Evolutionary conservation across 2,329 filamentous ascomycete genomes (phyloP), one percentile per base, ranked within the genome.

Genomic region (Esteya vermicola): DNA sequence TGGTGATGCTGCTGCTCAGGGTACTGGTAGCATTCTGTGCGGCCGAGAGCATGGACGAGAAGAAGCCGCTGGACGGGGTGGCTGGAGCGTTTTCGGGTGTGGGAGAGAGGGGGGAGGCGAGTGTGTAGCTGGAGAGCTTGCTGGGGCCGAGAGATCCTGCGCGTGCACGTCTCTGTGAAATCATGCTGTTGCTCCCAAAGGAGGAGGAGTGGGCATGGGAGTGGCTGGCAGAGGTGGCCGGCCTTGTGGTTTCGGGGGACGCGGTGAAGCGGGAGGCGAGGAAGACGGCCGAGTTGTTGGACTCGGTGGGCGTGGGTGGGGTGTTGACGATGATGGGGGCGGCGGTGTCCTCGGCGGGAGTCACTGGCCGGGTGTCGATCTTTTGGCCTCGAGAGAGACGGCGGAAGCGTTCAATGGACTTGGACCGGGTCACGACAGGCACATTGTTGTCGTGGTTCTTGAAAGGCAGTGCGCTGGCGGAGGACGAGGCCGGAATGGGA

Each of bases 31-130:
- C 89, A 69, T 81, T 95, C 58, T 96, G 89, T 16, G 91, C 91
- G 34, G 81, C 89, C 31, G 85, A 89, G 47, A 98, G 76, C 54
- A 98, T 83, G 21, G 84, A 88, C 5, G 85, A 93, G 60, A 98
- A 96, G 63, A 98, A 96, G 1, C 86, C 79, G 28, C 71, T 65
- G 40, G 73, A 69, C 52, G 48, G 65, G 38, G 46, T 60, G 45
- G 45, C 58, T 4, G 58, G 53, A 50, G 78, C 78, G 57, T 61
- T 68, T 56, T 95, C 88, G 28, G 75, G 67, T 1, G 79, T 82
- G 8, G 86, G 84, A 4, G 86, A 83, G 39, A 91, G 64, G 9
- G 86, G 81, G 9, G 86, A 81, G 14, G 72, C 75, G 40, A 72
- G 69, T 47, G 78, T 78, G 37, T 78, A 77, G 47, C 74, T 86